Conservation (phyloP, 2,329 filamentous ascomycete species). For the Chrysoporthe cubensis region DNA sequence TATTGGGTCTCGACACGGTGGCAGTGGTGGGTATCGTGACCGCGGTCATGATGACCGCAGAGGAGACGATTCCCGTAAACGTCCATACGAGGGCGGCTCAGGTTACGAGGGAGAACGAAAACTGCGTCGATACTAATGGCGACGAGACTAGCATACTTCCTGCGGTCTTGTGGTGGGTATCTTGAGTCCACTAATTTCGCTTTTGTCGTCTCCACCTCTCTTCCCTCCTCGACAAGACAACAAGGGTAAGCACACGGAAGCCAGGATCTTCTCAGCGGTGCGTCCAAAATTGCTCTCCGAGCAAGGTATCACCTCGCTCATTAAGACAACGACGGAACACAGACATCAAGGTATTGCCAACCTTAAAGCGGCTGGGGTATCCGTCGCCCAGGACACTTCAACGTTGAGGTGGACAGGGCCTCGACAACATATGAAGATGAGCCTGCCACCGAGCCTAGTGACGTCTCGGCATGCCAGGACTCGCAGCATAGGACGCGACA, state of each 20-base stretch:
- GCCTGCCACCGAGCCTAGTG: background rate
- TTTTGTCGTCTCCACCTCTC: conserved; percentile 31
- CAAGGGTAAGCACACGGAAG: conserved; percentile 36
- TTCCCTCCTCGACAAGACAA: conserved; percentile 32
- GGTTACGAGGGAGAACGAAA: conserved; percentile 78
- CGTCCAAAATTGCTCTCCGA: background rate
- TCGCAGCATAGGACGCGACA: conserved; percentile 25
- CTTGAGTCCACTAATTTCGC: conserved; percentile 33
- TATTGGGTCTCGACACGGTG: conserved; percentile 37
- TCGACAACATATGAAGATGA: background rate
- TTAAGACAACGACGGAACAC: background rate
- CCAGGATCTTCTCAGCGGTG: conserved; percentile 5
- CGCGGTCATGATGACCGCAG: conserved; percentile 48
- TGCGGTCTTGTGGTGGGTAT: conserved; percentile 53
- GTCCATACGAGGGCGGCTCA: conserved; percentile 72
- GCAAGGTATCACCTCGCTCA: conserved; percentile 13
- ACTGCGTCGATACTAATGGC: conserved; percentile 63
- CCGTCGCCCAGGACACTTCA: background rate
- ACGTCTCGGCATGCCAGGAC: background rate
- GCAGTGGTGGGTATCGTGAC: conserved; percentile 57
- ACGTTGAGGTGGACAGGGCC: background rate
- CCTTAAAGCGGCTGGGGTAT: background rate
- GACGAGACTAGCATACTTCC: conserved; percentile 40
- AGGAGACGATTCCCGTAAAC: conserved; percentile 63
- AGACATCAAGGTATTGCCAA: conserved; percentile 8